phyloP scores from a whole-genome alignment of 225 moss, liverwort and hornwort genomes.

The Marchantia polymorpha region DNA sequence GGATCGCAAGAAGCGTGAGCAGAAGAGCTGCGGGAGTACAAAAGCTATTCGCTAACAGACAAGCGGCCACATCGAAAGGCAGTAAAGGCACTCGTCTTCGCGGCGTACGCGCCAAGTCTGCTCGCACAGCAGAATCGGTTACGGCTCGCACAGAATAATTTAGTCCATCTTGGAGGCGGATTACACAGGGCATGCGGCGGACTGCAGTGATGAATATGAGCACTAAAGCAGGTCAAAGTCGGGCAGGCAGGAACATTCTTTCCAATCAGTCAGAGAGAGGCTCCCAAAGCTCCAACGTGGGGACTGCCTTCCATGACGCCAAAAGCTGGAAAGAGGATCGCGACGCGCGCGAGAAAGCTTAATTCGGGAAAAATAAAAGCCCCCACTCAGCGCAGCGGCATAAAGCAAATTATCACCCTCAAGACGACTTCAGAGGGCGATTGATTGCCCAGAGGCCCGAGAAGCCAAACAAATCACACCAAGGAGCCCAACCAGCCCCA shows the following conservation, averaged over 20 bases:
- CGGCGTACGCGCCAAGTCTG: not conserved
- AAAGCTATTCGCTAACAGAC: not conserved
- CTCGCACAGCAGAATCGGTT: not conserved
- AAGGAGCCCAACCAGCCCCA: not conserved
- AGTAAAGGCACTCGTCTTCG: too few species aligned
- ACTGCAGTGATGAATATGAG: not conserved
- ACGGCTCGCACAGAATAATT: not conserved
- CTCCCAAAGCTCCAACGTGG: not conserved
- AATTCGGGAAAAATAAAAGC: not conserved
- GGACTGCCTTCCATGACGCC: not conserved
- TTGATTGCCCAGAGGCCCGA: not conserved
- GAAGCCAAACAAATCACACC: not conserved
- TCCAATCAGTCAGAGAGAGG: not conserved
- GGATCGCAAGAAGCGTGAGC: not conserved
- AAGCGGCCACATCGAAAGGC: too few species aligned
- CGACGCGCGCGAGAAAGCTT: too few species aligned
- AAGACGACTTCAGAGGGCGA: not conserved
- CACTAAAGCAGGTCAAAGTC: not conserved
- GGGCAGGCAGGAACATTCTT: not conserved
- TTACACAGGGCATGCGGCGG: not conserved
- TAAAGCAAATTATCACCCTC: not conserved
- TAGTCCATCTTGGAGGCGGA: not conserved
- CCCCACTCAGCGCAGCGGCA: not conserved
- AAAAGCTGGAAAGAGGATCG: not conserved
- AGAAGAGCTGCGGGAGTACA: not conserved